phyloP scores from a whole-genome alignment of 768 basidiomycete genomes.

The Gymnopilus dilepis region DNA sequence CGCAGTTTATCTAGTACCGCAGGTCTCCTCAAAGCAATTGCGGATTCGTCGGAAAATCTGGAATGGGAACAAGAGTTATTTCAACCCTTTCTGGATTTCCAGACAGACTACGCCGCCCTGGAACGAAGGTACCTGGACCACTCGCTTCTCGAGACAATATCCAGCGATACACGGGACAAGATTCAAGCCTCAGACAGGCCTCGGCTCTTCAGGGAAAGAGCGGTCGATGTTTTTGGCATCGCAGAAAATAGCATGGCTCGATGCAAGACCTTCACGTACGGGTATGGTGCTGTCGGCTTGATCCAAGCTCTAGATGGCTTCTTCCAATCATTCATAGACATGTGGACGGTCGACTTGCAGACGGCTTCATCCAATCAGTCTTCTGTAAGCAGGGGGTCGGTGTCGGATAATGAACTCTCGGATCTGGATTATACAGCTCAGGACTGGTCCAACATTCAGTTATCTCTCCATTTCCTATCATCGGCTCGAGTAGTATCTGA shows the following conservation, averaged over 20 bases:
- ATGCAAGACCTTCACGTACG: constrained; percentile 84
- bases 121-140: constrained; percentile 76
- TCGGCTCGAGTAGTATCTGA: constrained; percentile 76
- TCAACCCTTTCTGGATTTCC: constrained; percentile 93
- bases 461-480: constrained; percentile 82
- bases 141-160: constrained; percentile 53
- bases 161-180: constrained; percentile 46
- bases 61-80: constrained; percentile 94
- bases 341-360: constrained; percentile 59
- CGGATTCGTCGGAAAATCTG: constrained; percentile 40
- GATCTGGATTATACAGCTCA: constrained; percentile 87
- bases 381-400: constrained; percentile 30
- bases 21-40: constrained; percentile 26
- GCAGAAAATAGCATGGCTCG: constrained; percentile 83
- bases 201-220: constrained; percentile 73
- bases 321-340: constrained; percentile 72
- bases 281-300: constrained; percentile 80
- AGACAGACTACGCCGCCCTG: constrained; percentile 80
- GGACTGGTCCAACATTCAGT: constrained; percentile 90
- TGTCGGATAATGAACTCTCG: constrained; percentile 65
- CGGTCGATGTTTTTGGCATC: constrained; percentile 73
- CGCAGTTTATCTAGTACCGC: constrained; percentile 32
- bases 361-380: constrained; percentile 39
- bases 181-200: constrained; percentile 52
- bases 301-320: constrained; percentile 76